A percentile compares a stretch with the other conserved stretches of the same genome.
Evolutionary conservation across 1,139 yeast species (phyloP).

Genomic region (Geotrichum carabidarum): DNA sequence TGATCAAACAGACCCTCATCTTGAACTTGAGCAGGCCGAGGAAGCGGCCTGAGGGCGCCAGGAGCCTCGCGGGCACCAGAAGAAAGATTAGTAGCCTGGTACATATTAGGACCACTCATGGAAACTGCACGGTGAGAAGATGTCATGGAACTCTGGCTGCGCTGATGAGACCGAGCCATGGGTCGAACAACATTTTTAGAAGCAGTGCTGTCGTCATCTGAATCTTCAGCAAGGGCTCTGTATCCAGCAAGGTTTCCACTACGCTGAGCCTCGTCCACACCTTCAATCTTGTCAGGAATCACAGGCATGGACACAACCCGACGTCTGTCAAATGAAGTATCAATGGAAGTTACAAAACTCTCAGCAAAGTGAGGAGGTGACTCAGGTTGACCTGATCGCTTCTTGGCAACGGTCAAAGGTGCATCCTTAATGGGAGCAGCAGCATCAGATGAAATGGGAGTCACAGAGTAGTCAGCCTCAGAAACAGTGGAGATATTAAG

Average conservation of each 20-base stretch:
- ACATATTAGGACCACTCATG: neutral
- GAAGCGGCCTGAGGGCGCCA: neutral
- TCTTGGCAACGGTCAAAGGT: constrained; percentile 7
- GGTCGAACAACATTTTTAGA: neutral
- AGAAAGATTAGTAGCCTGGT: constrained; percentile 9
- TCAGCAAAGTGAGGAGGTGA: constrained; percentile 14
- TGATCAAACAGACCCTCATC: constrained; percentile 15
- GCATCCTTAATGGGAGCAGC: constrained; percentile 1
- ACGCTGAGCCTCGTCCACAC: constrained; percentile 5
- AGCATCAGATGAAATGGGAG: constrained; percentile 16
- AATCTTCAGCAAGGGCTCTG: constrained; percentile 10
- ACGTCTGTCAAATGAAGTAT: constrained; percentile 7
- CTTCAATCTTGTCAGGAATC: neutral
- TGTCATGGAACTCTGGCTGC: neutral
- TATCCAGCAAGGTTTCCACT: constrained; percentile 12
- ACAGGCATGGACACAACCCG: constrained; percentile 16
- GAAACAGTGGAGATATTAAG: constrained; percentile 4
- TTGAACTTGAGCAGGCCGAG: constrained; percentile 5
- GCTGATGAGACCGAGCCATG: neutral
- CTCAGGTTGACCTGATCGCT: neutral
- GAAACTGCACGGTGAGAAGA: constrained; percentile 5
- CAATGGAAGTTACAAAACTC: constrained; percentile 15
- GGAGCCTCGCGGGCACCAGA: constrained; percentile 8
- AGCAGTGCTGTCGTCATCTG: constrained; percentile 5
- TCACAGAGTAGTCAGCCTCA: constrained; percentile 11